Evolutionary conservation across 2,329 filamentous ascomycete genomes (phyloP).

Genomic region (Colletotrichum phormii): DNA sequence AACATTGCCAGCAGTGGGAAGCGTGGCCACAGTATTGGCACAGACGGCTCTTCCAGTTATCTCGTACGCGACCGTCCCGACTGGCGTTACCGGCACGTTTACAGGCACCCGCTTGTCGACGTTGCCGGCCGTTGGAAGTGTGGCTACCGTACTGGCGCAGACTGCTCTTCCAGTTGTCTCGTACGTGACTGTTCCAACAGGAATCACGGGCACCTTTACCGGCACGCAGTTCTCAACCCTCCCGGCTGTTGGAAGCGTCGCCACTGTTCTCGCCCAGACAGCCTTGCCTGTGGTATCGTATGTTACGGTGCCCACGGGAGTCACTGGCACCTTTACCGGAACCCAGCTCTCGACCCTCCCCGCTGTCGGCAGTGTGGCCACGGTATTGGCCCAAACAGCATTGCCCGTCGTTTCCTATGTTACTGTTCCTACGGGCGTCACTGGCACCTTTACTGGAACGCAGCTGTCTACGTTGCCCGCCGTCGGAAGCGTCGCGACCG

Average conservation of each 20-base stretch:
- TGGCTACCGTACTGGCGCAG: background rate
- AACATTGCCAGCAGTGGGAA: background rate
- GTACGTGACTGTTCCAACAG: background rate
- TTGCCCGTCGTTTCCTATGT: background rate
- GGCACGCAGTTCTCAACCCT: constrained; percentile 6
- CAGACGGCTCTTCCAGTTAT: background rate
- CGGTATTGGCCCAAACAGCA: background rate
- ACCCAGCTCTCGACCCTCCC: background rate
- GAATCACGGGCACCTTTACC: background rate
- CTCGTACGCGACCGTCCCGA: background rate
- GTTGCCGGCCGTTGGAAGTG: background rate
- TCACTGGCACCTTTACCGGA: constrained; percentile 1
- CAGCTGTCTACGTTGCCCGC: background rate
- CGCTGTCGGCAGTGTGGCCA: background rate
- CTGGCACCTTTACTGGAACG: constrained; percentile 11
- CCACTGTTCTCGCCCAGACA: background rate
- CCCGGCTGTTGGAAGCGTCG: background rate
- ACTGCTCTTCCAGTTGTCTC: background rate
- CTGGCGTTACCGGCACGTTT: background rate
- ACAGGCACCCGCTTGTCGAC: constrained; percentile 1
- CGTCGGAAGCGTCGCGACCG: background rate
- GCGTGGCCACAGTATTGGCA: background rate
- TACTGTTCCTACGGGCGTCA: background rate
- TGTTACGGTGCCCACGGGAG: background rate
- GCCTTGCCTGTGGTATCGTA: background rate